phyloP scores from a whole-genome alignment of 2,329 filamentous ascomycete species.

The Calonectria naviculata region DNA sequence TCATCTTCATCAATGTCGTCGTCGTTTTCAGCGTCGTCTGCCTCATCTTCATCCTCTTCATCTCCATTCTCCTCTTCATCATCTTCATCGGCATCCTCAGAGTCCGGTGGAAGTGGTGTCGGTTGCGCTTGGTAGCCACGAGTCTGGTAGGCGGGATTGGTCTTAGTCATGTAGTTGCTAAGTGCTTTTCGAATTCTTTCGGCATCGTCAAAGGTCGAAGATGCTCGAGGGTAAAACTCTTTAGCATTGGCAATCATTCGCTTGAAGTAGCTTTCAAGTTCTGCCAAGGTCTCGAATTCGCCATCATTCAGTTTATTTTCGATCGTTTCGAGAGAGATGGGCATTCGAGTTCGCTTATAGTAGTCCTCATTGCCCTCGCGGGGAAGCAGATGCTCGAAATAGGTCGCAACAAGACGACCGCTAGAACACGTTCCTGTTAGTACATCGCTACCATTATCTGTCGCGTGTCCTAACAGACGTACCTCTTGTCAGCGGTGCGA shows the following conservation, averaged over 20 bases:
- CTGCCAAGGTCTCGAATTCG: conserved; percentile 77
- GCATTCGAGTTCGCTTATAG: conserved; percentile 80
- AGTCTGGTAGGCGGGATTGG: conserved; percentile 83
- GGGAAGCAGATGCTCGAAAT: conserved; percentile 79
- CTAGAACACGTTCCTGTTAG: conserved; percentile 51
- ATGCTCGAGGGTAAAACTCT: conserved; percentile 80
- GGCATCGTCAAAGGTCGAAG: conserved; percentile 82
- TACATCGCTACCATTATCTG: background rate
- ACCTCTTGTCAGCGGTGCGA: conserved; percentile 85
- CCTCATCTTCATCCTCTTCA: conserved; percentile 46
- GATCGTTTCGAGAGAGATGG: conserved; percentile 81
- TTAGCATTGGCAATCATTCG: conserved; percentile 90
- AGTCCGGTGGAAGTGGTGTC: conserved; percentile 72
- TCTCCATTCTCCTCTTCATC: conserved; percentile 42
- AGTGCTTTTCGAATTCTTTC: conserved; percentile 88
- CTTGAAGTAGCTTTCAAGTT: conserved; percentile 87
- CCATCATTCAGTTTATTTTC: conserved; percentile 78
- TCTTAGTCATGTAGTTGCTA: conserved; percentile 88
- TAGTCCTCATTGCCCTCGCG: conserved; percentile 76
- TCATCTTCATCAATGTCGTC: conserved; percentile 44
- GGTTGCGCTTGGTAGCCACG: conserved; percentile 76
- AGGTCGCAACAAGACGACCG: conserved; percentile 78
- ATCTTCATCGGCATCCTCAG: conserved; percentile 43
- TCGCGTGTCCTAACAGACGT: conserved; percentile 42
- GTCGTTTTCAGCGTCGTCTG: conserved; percentile 46